phyloP scores from a whole-genome alignment of 1,284 basidiomycete genomes.

The Sporisorium iseilematis-ciliati region DNA sequence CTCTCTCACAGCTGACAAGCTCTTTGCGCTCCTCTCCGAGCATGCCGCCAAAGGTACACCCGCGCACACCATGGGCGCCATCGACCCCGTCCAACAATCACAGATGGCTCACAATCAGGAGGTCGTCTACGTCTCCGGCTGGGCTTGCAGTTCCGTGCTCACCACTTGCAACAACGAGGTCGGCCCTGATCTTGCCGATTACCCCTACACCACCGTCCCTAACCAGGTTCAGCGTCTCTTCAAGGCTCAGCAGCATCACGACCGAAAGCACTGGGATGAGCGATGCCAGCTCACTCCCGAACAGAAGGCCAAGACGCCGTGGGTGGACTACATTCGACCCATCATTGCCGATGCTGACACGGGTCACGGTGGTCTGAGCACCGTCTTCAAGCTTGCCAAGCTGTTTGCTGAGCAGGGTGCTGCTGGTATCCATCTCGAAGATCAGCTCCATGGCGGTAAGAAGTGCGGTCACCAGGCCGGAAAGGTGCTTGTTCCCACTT shows the following conservation, averaged over 20 bases:
- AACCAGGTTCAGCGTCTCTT: conserved; percentile 73
- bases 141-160: conserved; percentile 83
- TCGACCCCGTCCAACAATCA: conserved; percentile 93
- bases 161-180: conserved; percentile 91
- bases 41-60: conserved; percentile 75
- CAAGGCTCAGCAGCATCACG: conserved; percentile 69
- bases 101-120: conserved; percentile 97
- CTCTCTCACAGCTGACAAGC: conserved; percentile 83
- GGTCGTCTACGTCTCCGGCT: conserved; percentile 94
- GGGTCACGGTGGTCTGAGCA: conserved; percentile 68
- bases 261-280: conserved; percentile 69
- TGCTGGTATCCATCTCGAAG: conserved; percentile 67
- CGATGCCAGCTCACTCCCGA: conserved; percentile 58
- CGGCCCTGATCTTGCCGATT: conserved; percentile 94
- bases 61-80: conserved; percentile 67
- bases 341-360: conserved; percentile 70
- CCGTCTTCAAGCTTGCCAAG: conserved; percentile 68
- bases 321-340: conserved; percentile 67
- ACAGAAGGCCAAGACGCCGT: conserved; percentile 65
- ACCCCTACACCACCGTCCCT: conserved; percentile 93
- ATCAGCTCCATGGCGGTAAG: conserved; percentile 69
- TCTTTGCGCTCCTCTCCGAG: conserved; percentile 77
- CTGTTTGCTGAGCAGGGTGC: conserved; percentile 72
- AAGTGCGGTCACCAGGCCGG: conserved; percentile 91
- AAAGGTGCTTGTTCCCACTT: conserved; percentile 90